Conservation (phyloP, 2,329 filamentous ascomycete species). For the Aspergillus floridensis region DNA sequence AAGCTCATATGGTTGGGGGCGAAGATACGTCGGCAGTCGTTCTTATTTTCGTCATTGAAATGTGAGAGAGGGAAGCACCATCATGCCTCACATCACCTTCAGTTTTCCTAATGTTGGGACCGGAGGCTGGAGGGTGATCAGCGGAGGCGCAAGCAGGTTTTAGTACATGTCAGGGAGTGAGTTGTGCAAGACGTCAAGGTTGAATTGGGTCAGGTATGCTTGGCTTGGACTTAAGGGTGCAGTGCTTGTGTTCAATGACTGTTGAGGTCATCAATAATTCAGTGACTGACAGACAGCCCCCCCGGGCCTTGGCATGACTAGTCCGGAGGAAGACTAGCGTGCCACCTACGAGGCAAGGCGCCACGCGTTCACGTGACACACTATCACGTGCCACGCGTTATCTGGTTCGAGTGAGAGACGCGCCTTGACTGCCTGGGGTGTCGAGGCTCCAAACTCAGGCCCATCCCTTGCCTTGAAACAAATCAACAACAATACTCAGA, state of each 20-base stretch:
- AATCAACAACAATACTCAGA: background rate
- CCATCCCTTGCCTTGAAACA: background rate
- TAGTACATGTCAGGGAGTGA: background rate
- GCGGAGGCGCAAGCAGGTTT: background rate
- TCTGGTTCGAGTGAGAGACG: slow-evolving; percentile 20
- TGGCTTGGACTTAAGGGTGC: no score
- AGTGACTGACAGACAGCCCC: background rate
- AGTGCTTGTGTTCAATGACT: background rate
- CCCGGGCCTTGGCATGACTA: slow-evolving; percentile 5
- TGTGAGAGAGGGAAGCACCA: background rate
- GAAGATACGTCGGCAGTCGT: background rate
- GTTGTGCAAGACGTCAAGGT: background rate
- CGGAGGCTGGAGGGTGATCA: background rate
- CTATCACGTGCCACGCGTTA: slow-evolving; percentile 21
- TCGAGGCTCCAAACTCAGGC: background rate
- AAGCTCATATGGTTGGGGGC: background rate
- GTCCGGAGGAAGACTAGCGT: slow-evolving; percentile 10
- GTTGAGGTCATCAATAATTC: background rate
- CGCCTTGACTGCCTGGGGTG: slow-evolving; percentile 10
- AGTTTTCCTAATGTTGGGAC: background rate
- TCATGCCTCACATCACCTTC: no score
- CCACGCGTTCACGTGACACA: slow-evolving; percentile 15
- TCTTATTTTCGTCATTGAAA: background rate
- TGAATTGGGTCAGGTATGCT: background rate
- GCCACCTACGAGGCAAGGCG: slow-evolving; percentile 6